Conservation (phyloP, 1,139 yeast species). For the Pichia sp. region DNA sequence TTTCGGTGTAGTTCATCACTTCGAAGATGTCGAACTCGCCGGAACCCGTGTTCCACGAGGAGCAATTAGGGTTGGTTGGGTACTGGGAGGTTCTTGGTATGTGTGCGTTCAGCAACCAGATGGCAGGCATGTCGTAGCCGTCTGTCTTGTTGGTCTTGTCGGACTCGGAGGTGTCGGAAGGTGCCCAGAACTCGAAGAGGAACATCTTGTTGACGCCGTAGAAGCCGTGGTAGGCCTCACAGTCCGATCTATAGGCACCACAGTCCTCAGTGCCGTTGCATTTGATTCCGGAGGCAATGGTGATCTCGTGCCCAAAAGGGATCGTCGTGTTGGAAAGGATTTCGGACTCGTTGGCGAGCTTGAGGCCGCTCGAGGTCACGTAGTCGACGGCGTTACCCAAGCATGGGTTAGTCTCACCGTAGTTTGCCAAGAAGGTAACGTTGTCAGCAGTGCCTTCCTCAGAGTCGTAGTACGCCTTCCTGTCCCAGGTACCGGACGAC, state of each 20-base stretch:
- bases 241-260: conserved; percentile 69
- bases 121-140: conserved; percentile 66
- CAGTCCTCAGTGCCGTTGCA: conserved; percentile 56
- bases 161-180: conserved; percentile 36
- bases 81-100: conserved; percentile 79
- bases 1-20: conserved; percentile 51
- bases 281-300: conserved; percentile 54
- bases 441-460: conserved; percentile 42
- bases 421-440: conserved; percentile 60
- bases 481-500: conserved; percentile 40
- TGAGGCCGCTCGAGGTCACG: conserved; percentile 43
- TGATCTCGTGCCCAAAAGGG: conserved; percentile 55
- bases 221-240: conserved; percentile 72
- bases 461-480: conserved; percentile 45
- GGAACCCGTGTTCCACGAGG: conserved; percentile 76
- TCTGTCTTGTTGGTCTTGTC: conserved; percentile 35
- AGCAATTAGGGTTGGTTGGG: conserved; percentile 56
- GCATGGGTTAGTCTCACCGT: conserved; percentile 51
- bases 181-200: conserved; percentile 68
- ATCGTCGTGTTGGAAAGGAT: conserved; percentile 48
- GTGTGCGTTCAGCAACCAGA: conserved; percentile 73
- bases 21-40: conserved; percentile 83
- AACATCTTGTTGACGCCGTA: conserved; percentile 64
- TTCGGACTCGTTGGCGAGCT: conserved; percentile 42
- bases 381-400: conserved; percentile 63